Base-by-base conservation (phyloP, 176 grass and related monocot species). In the Zoysia japonica region DNA sequence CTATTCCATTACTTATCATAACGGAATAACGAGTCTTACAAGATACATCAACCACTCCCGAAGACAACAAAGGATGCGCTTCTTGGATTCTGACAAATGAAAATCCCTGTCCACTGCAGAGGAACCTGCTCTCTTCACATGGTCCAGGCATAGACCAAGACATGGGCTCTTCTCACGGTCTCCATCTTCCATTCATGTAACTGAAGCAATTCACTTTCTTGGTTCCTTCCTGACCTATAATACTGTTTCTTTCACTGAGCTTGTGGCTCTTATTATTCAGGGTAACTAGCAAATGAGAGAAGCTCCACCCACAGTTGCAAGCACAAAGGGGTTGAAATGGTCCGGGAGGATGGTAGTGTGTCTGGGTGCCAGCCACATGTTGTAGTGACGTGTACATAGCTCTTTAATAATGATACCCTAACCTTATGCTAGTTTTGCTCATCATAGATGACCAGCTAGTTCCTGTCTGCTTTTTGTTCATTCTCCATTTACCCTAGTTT, bases 171-270 rank as follows among this genome's bases (percentile, higher is more conserved):
- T 71, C 78, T 67, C 68, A 54, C 43, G 12, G 37, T 50, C 72
- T 61, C 72, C 78, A 87, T 46, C 40, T 76, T 5, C 80, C 72
- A 16, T 81, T 84, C 69, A 74, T 90, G 88, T 90, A 90, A 90
- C 77, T 47, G 17, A 62, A 38, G 9, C 68, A 3, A 10, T 69
- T 43, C 52, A 61, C 12, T 50, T 87, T 38, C 1, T 28, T 20
- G 19, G 13, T 9, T 47, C 0, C 2, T 36, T 78, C 6, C 5
- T 11, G 10, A 16, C 67, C 16, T 2, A 1, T 2, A 51, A 4
- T 19, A 67, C 56, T 13, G 39, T 9, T 50, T 37, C 9, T 80
- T 74, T 73, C 54, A 14, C 42, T 78, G 53, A 78, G 55, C 0
- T 7, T 49, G 3, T 51, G 36, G 35, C 3, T n/a, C 38, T 1